Conservation (phyloP, 2,329 filamentous ascomycete species). For the Taxawa tesnikishii region DNA sequence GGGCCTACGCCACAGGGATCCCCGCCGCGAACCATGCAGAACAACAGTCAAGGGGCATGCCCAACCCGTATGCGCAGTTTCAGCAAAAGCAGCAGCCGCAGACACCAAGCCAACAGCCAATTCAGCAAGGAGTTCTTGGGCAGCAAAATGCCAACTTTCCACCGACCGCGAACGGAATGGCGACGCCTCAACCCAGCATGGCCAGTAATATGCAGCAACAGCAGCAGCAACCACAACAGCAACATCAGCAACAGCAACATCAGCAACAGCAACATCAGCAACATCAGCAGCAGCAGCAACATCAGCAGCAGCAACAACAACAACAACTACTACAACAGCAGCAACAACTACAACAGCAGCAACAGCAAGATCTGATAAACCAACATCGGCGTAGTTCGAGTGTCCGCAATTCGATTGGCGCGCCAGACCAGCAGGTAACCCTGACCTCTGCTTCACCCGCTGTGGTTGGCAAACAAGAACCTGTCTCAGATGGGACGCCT, state of each 20-base stretch:
- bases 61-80: conserved; percentile 13
- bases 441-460: conserved; percentile 6
- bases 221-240: conserved; percentile 3
- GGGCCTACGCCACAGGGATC: conserved; percentile 18
- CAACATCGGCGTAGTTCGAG: conserved; percentile 18
- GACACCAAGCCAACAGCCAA: conserved; percentile 7
- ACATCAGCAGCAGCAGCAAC: conserved; percentile 9
- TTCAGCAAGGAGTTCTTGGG: conserved; percentile 8
- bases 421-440: conserved; percentile 4
- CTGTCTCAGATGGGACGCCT: conserved; percentile 3
- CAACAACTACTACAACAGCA: conserved; percentile 4
- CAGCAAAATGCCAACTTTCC: conserved; percentile 7
- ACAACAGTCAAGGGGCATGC: conserved; percentile 5
- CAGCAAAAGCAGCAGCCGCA: conserved; percentile 17
- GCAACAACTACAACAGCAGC: conserved; percentile 2
- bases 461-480: conserved; percentile 4
- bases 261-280: conserved; percentile 9
- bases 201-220: conserved; percentile 6
- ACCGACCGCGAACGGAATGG: background rate
- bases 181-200: conserved; percentile 1
- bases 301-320: conserved; percentile 11
- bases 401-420: conserved; percentile 6
- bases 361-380: conserved; percentile 13
- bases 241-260: conserved; percentile 2
- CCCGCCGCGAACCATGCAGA: conserved; percentile 12